These are phyloP conservation scores for Melanomma pulvis-pyrius DNA, from an alignment of 495 filamentous ascomycete genomes.

Conservation along the genomic window DNA sequence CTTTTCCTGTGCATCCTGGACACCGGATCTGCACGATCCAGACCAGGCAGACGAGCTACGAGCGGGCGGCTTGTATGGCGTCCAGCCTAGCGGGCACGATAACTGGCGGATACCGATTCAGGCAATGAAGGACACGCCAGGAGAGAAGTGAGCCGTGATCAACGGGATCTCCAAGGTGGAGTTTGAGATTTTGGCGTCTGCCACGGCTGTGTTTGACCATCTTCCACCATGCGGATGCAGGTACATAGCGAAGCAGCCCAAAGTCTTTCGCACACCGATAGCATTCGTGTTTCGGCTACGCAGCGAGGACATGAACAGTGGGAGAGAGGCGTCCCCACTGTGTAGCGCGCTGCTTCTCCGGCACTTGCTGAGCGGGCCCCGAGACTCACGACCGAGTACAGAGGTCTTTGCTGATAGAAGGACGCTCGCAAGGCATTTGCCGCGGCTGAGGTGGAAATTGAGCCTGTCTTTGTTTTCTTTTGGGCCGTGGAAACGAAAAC, in stretches of 20 bases:
- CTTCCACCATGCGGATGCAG: slow-evolving; percentile 30
- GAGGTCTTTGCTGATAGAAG: slow-evolving; percentile 5
- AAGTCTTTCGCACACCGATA: slow-evolving; percentile 7
- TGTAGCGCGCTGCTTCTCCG: neutral
- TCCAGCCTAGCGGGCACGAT: slow-evolving; percentile 36
- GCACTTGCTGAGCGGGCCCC: slow-evolving; percentile 13
- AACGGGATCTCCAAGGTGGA: slow-evolving; percentile 27
- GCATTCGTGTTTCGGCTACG: neutral
- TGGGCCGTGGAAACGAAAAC: slow-evolving; percentile 1
- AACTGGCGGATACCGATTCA: slow-evolving; percentile 17
- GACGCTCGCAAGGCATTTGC: slow-evolving; percentile 25
- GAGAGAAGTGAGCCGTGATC: slow-evolving; percentile 24
- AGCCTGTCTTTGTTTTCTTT: neutral
- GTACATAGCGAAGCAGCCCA: slow-evolving; percentile 13
- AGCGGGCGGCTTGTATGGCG: slow-evolving; percentile 34
- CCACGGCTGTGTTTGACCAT: slow-evolving; percentile 7
- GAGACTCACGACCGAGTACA: neutral
- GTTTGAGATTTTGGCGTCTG: slow-evolving; percentile 25
- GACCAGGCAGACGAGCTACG: slow-evolving; percentile 32
- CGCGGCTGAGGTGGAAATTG: slow-evolving; percentile 30
- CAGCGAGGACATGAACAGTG: neutral
- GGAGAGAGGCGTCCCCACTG: neutral
- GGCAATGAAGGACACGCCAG: slow-evolving; percentile 23
- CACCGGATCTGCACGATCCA: slow-evolving; percentile 34
- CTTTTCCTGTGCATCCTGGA: slow-evolving; percentile 15